A percentile compares a stretch with the other conserved stretches of the same genome.
Evolutionary conservation across 495 filamentous ascomycete genomes (phyloP).

Genomic region (Tetracladium setigerum): DNA sequence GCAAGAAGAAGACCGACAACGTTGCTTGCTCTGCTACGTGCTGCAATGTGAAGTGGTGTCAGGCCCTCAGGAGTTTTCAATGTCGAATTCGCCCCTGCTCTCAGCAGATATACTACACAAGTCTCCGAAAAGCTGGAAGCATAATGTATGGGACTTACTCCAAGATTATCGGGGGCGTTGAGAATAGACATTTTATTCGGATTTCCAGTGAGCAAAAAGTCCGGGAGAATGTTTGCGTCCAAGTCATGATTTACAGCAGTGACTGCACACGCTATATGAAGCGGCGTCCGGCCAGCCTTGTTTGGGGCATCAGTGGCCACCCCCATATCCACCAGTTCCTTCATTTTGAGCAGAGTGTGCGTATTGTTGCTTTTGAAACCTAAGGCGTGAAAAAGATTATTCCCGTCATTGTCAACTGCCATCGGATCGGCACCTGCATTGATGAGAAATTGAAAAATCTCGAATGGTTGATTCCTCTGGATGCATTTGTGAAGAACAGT

Average conservation of each 20-base stretch:
- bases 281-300: slow-evolving; percentile 17
- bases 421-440: slow-evolving; percentile 8
- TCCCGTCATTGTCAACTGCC: slow-evolving; percentile 2
- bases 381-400: slow-evolving; percentile 8
- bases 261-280: slow-evolving; percentile 14
- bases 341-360: neutral
- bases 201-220: neutral
- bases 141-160: slow-evolving; percentile 23
- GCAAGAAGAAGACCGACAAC: slow-evolving; percentile 28
- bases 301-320: slow-evolving; percentile 6
- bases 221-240: neutral
- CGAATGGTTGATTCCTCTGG: too few relatives aligned
- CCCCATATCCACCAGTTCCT: neutral
- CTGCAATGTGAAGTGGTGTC: slow-evolving; percentile 9
- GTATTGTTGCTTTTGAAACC: neutral
- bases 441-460: neutral
- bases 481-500: too few relatives aligned
- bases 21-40: slow-evolving; percentile 23
- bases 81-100: slow-evolving; percentile 24
- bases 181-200: too few relatives aligned
- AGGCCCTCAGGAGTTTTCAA: slow-evolving; percentile 15
- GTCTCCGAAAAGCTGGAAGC: slow-evolving; percentile 26
- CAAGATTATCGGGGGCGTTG: neutral
- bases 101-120: slow-evolving; percentile 23
- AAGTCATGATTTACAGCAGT: neutral